Evolutionary conservation across 176 grass and related monocot genomes (phyloP), one percentile per base, ranked within the genome.

Genomic region (Ampelocalamus luodianensis): DNA sequence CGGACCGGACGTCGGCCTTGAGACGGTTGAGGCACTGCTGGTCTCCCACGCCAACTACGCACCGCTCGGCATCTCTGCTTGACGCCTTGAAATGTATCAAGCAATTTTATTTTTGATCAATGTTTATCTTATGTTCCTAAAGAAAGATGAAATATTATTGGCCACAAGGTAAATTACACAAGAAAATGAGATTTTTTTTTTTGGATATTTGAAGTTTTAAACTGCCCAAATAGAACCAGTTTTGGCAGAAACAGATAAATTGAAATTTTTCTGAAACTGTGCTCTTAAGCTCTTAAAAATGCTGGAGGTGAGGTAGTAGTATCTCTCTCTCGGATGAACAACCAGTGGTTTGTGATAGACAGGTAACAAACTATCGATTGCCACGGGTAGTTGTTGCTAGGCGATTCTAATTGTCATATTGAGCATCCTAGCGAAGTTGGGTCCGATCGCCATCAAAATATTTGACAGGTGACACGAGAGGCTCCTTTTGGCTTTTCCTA

Each of bases 401-500:
- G 49, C 37, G 22, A 65, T 51, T 44, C 6, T 51, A 7, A 43
- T 55, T 24, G 32, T 7, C 13, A 3, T 16, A n/a, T 17, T 24
- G 2, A 17, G n/a, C 23, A 55, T 63, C 13, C 68, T 20, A 40
- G 17, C n/a, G 66, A 71, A 56, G 68, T 75, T 44, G 18, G 17
- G 13, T 43, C 22, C 43, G 29, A 18, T 81, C 46, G 29, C 73
- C 17, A 54, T 74, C 69, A 4, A 69, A 14, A 37, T n/a, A 80
- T 26, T 61, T 11, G 70, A 76, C 12, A 65, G 18, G 27, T 46
- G 59, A 45, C 78, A 85, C 59, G 15, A 42, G 65, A 13, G 3
- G 22, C 54, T 79, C 61, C 61, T 56, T 50, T 85, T 48, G 63
- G 43, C 46, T 46, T 68, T 83, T 85, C 53, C 54, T 70, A 12